Evolutionary conservation across 148 eudicot species (phyloP), one percentile per base, ranked within the genome.

Genomic region (Rhododendron simsii): DNA sequence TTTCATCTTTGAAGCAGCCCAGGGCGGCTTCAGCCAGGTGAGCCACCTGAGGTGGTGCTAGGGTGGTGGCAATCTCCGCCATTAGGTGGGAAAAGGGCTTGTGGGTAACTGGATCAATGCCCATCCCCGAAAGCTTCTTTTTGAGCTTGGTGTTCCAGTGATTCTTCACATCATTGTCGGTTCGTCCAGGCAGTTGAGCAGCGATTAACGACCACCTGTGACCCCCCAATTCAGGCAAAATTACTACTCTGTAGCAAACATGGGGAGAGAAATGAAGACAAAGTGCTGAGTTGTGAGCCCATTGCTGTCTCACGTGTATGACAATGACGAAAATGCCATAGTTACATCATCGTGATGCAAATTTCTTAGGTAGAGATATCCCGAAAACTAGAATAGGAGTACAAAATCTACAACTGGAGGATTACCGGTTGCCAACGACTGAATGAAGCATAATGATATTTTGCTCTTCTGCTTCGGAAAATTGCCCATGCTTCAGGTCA

Each of bases 61-160:
- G 91, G 0, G 98, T 95, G 84, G 93, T 92, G 77, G 95, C 98
- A 33, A 97, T 95, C 85, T 97, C 98, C 0, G 96, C 94, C 91
- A 97, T 94, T 35, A 97, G 95, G 88, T 97, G 99, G 39, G 98
- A 97, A 87, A 95, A 97, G 7, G 99, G 95, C 93, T 97, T 97
- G 94, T 97, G 99, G 26, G 98, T 97, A 3, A 97, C 96, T 0
- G 98, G 99, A 81, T 97, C 99, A 30, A 97, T 97, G 71, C 99
- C 99, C 98, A 97, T 95, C 28, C 99, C 99, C 14, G 98, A 92
- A 7, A 97, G 92, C 89, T 94, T 97, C 93, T 97, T 97, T 90
- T 92, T 97, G 9, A 97, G 93, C 86, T 97, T 97, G 5, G 99
- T 97, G 91, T 97, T 97, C 99, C 98, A 95, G 89, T 97, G 97